A percentile compares a stretch with the other conserved stretches of the same genome.
phyloP scores from a whole-genome alignment of 495 filamentous ascomycete genomes.

The Aspergillus nanangensis region DNA sequence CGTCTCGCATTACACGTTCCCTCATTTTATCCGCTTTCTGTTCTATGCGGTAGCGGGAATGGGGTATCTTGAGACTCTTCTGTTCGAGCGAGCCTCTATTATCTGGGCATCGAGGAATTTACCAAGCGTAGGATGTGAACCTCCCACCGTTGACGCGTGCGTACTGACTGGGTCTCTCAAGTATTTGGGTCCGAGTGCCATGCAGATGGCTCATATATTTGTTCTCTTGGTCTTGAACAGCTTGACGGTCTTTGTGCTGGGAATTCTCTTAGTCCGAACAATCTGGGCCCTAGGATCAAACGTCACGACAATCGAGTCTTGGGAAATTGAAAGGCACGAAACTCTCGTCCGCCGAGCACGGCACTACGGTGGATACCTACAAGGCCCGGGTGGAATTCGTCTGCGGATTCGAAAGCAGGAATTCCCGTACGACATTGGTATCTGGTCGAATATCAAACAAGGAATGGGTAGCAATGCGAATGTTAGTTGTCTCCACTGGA shows the following conservation, averaged over 20 bases:
- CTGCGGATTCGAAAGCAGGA: slow-evolving; percentile 62
- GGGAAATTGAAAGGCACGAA: slow-evolving; percentile 87
- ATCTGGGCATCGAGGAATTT: slow-evolving; percentile 65
- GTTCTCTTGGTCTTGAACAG: slow-evolving; percentile 57
- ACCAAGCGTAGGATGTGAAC: slow-evolving; percentile 50
- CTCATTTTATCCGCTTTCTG: slow-evolving; percentile 86
- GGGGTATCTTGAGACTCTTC: slow-evolving; percentile 52
- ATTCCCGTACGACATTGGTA: slow-evolving; percentile 89
- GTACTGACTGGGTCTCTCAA: slow-evolving; percentile 20
- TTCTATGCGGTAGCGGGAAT: slow-evolving; percentile 71
- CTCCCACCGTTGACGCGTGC: background rate
- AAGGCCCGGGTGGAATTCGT: slow-evolving; percentile 55
- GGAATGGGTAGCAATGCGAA: slow-evolving; percentile 65
- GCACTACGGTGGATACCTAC: slow-evolving; percentile 52
- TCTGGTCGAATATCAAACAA: slow-evolving; percentile 71
- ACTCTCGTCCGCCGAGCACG: slow-evolving; percentile 60
- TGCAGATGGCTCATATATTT: slow-evolving; percentile 62
- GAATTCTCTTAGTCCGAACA: slow-evolving; percentile 58
- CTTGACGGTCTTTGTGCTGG: slow-evolving; percentile 60
- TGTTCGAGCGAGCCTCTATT: slow-evolving; percentile 53
- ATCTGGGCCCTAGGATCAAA: slow-evolving; percentile 56
- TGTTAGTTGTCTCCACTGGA: slow-evolving; percentile 18
- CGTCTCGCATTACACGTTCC: slow-evolving; percentile 84
- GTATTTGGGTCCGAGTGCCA: slow-evolving; percentile 71
- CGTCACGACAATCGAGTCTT: slow-evolving; percentile 84